These are phyloP conservation scores for Dothistroma septosporum DNA, from an alignment of 2,329 filamentous ascomycete species.

Conservation along the genomic window DNA sequence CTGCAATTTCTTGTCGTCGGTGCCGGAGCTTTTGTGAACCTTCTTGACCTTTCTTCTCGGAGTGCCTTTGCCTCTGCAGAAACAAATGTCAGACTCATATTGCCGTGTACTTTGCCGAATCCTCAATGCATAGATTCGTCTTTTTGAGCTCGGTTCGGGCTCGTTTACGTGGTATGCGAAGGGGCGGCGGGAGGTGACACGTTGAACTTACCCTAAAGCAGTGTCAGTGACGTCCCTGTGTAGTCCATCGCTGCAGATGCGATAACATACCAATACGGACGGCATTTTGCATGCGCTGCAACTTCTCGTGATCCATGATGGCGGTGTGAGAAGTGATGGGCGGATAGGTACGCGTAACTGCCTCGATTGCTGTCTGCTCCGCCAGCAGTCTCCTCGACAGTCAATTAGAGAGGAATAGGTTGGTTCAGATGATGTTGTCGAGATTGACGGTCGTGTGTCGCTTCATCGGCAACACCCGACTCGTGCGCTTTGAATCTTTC, in stretches of 20 bases:
- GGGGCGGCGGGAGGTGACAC: not conserved
- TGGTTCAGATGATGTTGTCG: conserved; percentile 1
- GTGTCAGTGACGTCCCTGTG: conserved; percentile 24
- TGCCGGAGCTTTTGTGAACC: conserved; percentile 83
- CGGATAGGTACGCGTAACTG: conserved; percentile 10
- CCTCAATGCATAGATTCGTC: not conserved
- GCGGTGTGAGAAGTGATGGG: conserved; percentile 13
- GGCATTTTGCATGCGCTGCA: conserved; percentile 62
- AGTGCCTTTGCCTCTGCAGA: conserved; percentile 84
- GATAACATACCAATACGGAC: conserved; percentile 66
- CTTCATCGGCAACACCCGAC: not conserved
- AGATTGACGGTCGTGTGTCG: not conserved
- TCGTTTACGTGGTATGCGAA: not conserved
- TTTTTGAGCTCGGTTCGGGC: not conserved
- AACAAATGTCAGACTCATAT: conserved; percentile 22
- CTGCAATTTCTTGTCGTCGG: conserved; percentile 99
- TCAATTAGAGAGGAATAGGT: not conserved
- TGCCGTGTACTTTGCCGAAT: not conserved
- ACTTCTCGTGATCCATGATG: conserved; percentile 62
- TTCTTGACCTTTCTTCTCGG: conserved; percentile 98
- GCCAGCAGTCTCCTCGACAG: conserved; percentile 26
- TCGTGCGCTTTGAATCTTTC: not conserved
- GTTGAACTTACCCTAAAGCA: conserved; percentile 32
- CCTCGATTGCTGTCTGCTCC: conserved; percentile 19
- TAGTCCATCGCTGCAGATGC: not conserved